Base-by-base conservation (phyloP, 1,284 basidiomycete genomes). In the Athelia psychrophila region DNA sequence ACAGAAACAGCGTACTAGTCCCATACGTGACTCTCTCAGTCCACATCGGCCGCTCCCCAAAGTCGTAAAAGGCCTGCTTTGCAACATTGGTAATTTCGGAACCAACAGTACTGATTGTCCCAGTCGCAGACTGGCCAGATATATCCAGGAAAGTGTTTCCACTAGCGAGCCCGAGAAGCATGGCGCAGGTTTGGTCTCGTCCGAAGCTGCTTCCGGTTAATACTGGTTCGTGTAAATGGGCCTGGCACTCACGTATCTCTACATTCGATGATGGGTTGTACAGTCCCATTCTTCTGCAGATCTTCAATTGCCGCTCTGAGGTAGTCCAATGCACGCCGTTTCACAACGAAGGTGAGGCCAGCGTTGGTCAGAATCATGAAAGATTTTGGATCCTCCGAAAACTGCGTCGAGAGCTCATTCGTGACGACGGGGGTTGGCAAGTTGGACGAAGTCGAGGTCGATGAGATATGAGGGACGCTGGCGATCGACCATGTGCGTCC, bases 351-450 rank as follows among this genome's bases (percentile, higher is more conserved):
- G 9, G 86, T 88, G 55, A 97, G 69, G 1, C 93, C 95, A 32
- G 84, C 86, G 60, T 91, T 92, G 19, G 93, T 93, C 54, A 97
- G 71, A 51, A 96, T 80, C 70, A 96, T 82, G 65, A 95, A 95
- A 60, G 91, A 86, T 47, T 82, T 79, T 27, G 89, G 78, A 13
- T 80, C 73, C 55, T 88, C 81, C 12, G 82, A 82, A 60, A 89
- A 86, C 64, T 96, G 93, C 15, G 81, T 81, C 0, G 88, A 88
- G 15, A 95, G 75, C 65, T 95, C 91, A 60, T 94, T 93, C 45
- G 83, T 83, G 22, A 79, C 69, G 0, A 76, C 69, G 20, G 81
- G 77, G 8, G 68, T 64, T 27, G 80, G 77, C 1, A 73, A 73
- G 42, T 75, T 76, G n/a, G 75, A 60, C 1, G 75, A 62, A 18